Evolutionary conservation across 768 basidiomycete species (phyloP).

Genomic region (Asterophora parasitica): DNA sequence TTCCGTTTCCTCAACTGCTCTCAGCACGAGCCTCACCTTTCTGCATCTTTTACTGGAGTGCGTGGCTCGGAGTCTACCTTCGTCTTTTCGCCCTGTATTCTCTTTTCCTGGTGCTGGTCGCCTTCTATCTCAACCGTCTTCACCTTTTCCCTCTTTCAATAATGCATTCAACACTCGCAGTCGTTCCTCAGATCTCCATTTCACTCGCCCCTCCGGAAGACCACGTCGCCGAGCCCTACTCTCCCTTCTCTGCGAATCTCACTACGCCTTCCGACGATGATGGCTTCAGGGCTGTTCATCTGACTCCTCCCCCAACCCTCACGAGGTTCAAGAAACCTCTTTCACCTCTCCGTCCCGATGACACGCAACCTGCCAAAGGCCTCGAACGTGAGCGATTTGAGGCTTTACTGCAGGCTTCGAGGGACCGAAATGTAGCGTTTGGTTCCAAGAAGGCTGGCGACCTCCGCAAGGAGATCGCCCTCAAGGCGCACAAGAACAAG

Average conservation of each 20-base stretch:
- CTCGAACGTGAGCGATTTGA: constrained; percentile 62
- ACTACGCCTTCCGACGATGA: constrained; percentile 36
- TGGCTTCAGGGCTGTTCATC: constrained; percentile 50
- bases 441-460: constrained; percentile 47
- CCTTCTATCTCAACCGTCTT: constrained; percentile 29
- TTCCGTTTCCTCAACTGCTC: not conserved
- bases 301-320: constrained; percentile 51
- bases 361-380: constrained; percentile 39
- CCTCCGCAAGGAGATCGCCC: constrained; percentile 69
- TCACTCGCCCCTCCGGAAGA: constrained; percentile 62
- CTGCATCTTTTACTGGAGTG: constrained; percentile 7
- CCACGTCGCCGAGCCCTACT: constrained; percentile 48
- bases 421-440: constrained; percentile 45
- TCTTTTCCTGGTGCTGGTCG: constrained; percentile 47
- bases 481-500: constrained; percentile 69
- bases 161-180: constrained; percentile 39
- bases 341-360: constrained; percentile 47
- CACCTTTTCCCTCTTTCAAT: constrained; percentile 27
- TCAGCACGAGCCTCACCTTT: not conserved
- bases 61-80: constrained; percentile 10
- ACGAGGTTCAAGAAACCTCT: constrained; percentile 39
- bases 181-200: constrained; percentile 66
- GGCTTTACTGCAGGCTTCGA: constrained; percentile 55
- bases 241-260: constrained; percentile 47
- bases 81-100: not conserved